Base-by-base conservation (phyloP, 805 yeast genomes). In the Nakazawaea laoshanensis region DNA sequence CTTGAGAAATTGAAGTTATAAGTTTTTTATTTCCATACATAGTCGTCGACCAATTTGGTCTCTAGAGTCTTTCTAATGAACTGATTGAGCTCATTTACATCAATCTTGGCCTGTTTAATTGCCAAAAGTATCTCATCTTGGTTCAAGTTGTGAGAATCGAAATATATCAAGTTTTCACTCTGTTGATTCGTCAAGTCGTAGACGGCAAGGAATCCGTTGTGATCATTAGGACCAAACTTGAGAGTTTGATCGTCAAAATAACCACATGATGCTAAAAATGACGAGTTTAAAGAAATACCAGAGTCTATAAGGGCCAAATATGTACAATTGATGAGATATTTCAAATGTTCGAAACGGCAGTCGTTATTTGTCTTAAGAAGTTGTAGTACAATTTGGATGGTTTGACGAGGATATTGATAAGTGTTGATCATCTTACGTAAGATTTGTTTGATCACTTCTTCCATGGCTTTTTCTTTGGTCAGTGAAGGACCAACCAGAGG, bases 241-340 rank as follows among this genome's bases (percentile, higher is more conserved):
- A 48, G 2, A 42, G 39, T 16, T 55, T 52, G 2, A 45, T 44
- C 20, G 52, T 46, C 3, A 68, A 46, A 7, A 68, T 63, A 19
- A n/a, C 75, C 50, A 4, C 75, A 58, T 0, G 70, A 57, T 12
- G 87, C 72, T 0, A 73, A 66, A 45, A 78, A 77, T 1, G 87
- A 70, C n/a, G 68, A 56, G 30, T 64, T 60, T 34, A 89, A 53
- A 0, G 86, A 79, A 13, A 88, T 65, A 29, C 84, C 86, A 5
- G 95, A 81, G 52, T 87, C 89, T 2, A 87, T 52, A 27, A 89
- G 64, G 0, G 96, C 94, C 41, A 83, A 55, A 41, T 65, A 76
- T 2, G 77, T 59, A 3, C 86, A 77, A 20, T 36, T 36, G 14
- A 36, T 24, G 14, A 27, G 19, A 19, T 36, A 27, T 18, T 22